Evolutionary conservation across 2,329 filamentous ascomycete genomes (phyloP).

Genomic region (Botrytis hyacinthi): DNA sequence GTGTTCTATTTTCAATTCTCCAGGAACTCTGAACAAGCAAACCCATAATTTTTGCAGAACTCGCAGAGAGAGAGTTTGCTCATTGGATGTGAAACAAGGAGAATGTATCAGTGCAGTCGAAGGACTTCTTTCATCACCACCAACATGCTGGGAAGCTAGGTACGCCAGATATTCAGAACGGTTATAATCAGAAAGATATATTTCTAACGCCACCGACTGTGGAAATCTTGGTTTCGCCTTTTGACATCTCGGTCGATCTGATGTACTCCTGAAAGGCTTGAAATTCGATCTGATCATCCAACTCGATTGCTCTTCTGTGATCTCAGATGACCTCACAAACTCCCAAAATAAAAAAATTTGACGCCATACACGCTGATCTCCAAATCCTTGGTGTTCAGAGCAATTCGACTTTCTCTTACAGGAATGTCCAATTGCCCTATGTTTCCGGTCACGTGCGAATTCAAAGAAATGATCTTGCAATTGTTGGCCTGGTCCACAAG

Average conservation of each 20-base stretch:
- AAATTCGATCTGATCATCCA: not conserved
- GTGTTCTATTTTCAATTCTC: too few species aligned
- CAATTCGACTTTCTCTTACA: not conserved
- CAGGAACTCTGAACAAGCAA: not conserved
- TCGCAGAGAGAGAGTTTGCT: not conserved
- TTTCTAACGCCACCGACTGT: not conserved
- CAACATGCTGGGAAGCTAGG: not conserved
- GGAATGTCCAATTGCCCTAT: not conserved
- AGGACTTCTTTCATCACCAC: not conserved
- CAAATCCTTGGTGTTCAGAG: not conserved
- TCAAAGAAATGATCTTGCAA: not conserved
- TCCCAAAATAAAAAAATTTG: rapidly evolving
- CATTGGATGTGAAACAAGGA: not conserved
- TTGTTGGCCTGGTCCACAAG: not conserved
- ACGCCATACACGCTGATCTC: not conserved
- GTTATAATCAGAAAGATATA: not conserved
- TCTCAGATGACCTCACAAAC: not conserved
- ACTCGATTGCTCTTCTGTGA: not conserved
- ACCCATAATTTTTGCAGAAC: not conserved
- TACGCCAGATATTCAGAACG: not conserved
- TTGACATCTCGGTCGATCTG: too few species aligned
- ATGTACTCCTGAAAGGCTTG: not conserved
- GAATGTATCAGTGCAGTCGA: not conserved
- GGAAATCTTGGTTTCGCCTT: not conserved
- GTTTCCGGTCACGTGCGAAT: not conserved